Percentiles rank a stretch among this genome's conserved stretches.
phyloP scores from a whole-genome alignment of 2,329 filamentous ascomycete genomes.

The Colletotrichum higginsianum region DNA sequence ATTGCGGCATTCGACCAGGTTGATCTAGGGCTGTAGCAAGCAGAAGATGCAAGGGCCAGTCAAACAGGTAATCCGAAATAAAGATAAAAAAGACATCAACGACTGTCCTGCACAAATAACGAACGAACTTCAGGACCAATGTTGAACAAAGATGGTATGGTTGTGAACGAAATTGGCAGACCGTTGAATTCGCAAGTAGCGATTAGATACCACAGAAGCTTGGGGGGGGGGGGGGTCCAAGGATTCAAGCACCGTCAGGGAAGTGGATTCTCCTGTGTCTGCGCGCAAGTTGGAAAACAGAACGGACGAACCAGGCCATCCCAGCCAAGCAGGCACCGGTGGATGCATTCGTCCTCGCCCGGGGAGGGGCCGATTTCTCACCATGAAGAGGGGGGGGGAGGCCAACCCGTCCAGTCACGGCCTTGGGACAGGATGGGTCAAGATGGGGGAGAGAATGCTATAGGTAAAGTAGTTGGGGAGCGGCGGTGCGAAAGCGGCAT shows the following conservation, averaged over 20 bases:
- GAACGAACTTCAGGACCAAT: background rate
- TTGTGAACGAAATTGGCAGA: background rate
- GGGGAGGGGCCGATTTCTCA: slow-evolving; percentile 27
- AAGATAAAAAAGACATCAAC: background rate
- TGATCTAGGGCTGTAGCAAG: background rate
- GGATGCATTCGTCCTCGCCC: slow-evolving; percentile 25
- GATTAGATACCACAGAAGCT: slow-evolving; percentile 1
- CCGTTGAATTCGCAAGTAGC: background rate
- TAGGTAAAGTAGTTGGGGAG: background rate
- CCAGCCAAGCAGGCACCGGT: slow-evolving; percentile 21
- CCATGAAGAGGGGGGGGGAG: background rate
- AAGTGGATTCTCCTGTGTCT: slow-evolving; percentile 19
- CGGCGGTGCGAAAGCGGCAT: slow-evolving; percentile 33
- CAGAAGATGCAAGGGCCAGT: background rate
- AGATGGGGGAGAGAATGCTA: background rate
- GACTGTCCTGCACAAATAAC: background rate
- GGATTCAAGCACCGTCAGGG: slow-evolving; percentile 12
- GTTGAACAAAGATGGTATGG: slow-evolving; percentile 3
- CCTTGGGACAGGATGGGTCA: background rate
- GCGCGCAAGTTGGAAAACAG: slow-evolving; percentile 2
- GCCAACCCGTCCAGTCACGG: background rate
- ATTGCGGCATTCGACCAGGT: background rate
- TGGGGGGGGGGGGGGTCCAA: background rate
- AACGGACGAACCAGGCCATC: background rate
- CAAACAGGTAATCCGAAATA: background rate